Evolutionary conservation across 2,329 filamentous ascomycete genomes (phyloP).

Genomic region (Sclerotinia spermophila): DNA sequence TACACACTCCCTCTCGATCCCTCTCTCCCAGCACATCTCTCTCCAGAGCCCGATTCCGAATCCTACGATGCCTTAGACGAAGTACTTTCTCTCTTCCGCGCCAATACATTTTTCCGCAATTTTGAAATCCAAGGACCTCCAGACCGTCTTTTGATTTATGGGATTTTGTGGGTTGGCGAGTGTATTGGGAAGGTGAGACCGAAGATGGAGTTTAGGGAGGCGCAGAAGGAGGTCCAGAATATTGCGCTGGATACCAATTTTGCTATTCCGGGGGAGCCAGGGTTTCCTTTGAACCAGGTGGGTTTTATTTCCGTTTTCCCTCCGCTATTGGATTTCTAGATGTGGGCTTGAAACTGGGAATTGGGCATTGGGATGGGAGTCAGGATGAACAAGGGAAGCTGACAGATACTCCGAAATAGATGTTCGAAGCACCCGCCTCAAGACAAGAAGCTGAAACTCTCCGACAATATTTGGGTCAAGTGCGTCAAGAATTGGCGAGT

Average conservation of each 20-base stretch:
- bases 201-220: conserved; percentile 57
- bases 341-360: not conserved
- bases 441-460: conserved; percentile 86
- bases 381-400: not conserved
- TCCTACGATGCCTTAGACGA: conserved; percentile 97
- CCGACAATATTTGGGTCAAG: conserved; percentile 85
- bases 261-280: conserved; percentile 87
- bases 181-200: conserved; percentile 85
- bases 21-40: conserved; percentile 44
- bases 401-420: conserved; percentile 43
- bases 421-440: conserved; percentile 85
- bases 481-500: conserved; percentile 83
- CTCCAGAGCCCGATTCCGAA: conserved; percentile 78
- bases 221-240: conserved; percentile 77
- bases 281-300: conserved; percentile 87
- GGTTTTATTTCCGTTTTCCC: conserved; percentile 24
- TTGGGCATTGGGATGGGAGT: not conserved
- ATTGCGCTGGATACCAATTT: conserved; percentile 90
- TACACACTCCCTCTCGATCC: conserved; percentile 69
- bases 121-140: conserved; percentile 98
- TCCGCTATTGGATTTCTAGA: not conserved
- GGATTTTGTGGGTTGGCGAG: conserved; percentile 91
- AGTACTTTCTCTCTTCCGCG: conserved; percentile 86
- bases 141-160: conserved; percentile 92
- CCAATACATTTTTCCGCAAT: conserved; percentile 98